A percentile compares a stretch with the other conserved stretches of the same genome.
Evolutionary conservation across 2,329 filamentous ascomycete genomes (phyloP).

Genomic region (Tolypocladium capitatum): DNA sequence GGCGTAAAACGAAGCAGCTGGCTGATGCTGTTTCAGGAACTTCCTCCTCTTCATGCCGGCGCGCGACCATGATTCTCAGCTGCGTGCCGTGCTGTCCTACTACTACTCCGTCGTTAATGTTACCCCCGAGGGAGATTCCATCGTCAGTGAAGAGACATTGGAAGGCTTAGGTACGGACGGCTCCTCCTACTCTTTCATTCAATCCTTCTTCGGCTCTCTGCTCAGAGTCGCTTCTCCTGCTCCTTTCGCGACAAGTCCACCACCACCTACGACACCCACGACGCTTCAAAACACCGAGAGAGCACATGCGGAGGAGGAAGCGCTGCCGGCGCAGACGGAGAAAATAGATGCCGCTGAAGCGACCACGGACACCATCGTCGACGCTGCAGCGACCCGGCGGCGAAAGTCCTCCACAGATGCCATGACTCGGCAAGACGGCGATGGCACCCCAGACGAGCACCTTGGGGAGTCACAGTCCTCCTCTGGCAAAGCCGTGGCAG

Average conservation of each 20-base stretch:
- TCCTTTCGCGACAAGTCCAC: slow-evolving; percentile 15
- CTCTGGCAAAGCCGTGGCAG: slow-evolving; percentile 20
- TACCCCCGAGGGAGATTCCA: slow-evolving; percentile 86
- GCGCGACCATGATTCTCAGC: slow-evolving; percentile 49
- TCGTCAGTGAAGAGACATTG: slow-evolving; percentile 79
- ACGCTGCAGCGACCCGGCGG: slow-evolving; percentile 12
- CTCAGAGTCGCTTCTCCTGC: slow-evolving; percentile 48
- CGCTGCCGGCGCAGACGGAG: slow-evolving; percentile 4
- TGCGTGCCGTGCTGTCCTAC: slow-evolving; percentile 77
- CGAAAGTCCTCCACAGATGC: slow-evolving; percentile 10
- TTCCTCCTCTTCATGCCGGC: slow-evolving; percentile 82
- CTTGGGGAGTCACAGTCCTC: slow-evolving; percentile 17
- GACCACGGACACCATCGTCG: slow-evolving; percentile 9
- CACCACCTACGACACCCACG: slow-evolving; percentile 4
- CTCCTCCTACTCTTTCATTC: slow-evolving; percentile 45
- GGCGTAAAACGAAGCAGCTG: slow-evolving; percentile 2
- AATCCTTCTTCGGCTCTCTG: slow-evolving; percentile 64
- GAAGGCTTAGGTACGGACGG: slow-evolving; percentile 83
- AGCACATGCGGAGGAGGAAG: not conserved
- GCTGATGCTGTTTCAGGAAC: slow-evolving; percentile 41
- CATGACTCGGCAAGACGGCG: slow-evolving; percentile 14
- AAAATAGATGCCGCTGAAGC: slow-evolving; percentile 5
- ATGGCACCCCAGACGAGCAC: slow-evolving; percentile 19
- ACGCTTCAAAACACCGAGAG: slow-evolving; percentile 7
- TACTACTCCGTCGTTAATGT: slow-evolving; percentile 82